Evolutionary conservation across 139 green algal species (phyloP), one percentile per base, ranked within the genome.

Genomic region (Nannochloris sp.): DNA sequence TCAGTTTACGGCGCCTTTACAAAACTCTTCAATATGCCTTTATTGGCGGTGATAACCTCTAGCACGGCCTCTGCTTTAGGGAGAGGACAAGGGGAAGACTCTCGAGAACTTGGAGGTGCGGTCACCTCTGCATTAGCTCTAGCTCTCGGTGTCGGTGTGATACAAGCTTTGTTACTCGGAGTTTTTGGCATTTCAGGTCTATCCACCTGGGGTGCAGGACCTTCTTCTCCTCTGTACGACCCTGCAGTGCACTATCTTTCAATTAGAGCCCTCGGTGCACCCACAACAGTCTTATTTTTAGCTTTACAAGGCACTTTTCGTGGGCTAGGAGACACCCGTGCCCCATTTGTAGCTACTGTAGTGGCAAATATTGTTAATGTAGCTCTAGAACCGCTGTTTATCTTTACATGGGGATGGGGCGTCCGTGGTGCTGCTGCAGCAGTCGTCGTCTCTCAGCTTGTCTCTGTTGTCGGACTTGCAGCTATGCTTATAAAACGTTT

Each of bases 21-120:
- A 27, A 90, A 89, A 64, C 59, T 95, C 10, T 66, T 90, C 45
- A 93, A 93, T 60, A 64, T 87, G 53, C 85, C 85, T 4, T 68
- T 94, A 9, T 72, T 93, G 30, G 64, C 65, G 0, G 79, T 90
- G 14, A 92, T 85, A 4, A 95, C 88, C 2, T 84, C 64, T 29
- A 64, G 51, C 0, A 76, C 89, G 5, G 87, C 85, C 1, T 53
- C 55, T 19, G 82, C 87, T n/a, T 45, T 69, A n/a, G 75, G 73
- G 5, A 27, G 29, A 3, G 24, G 14, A 39, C 13, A 24, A 24
- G 23, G 30, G 3, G 38, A 64, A 31, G 51, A 51, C 44, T 25
- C 13, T 24, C 27, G 6, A 25, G 35, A 39, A 36, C 27, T 75
- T 19, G 58, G 72, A 12, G 7, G 25, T 1, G 61, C 73, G 6